Base-by-base conservation (phyloP, 176 grass and related monocot genomes). In the Oryza glumipatula region DNA sequence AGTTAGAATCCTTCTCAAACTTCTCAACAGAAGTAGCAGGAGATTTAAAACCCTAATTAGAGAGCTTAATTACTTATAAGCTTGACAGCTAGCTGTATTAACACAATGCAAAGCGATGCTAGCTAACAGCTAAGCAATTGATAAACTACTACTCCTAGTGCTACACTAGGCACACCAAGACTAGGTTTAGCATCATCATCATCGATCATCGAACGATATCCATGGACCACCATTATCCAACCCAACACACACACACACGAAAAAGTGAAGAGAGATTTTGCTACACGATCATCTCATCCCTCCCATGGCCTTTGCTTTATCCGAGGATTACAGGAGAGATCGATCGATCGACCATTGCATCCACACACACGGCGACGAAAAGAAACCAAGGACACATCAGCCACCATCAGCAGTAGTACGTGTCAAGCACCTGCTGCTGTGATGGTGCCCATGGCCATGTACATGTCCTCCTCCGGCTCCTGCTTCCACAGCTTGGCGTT, bases 401-500 rank as follows among this genome's bases (percentile, higher is more conserved):
- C 9, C 10, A 23, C n/a, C 41, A 32, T 26, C 15, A 3, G 15
- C 61, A 17, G 41, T 10, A 17, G 41, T 10, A 11, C 65, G 6
- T 54, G 47, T 82, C 80, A 44, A 9, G 22, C 49, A 36, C 14
- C 1, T 21, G 66, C 65, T 0, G 72, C 26, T 11, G 15, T n/a
- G 73, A 47, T 43, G 39, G 8, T 23, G 68, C 8, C 46, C 5
- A 58, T 21, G 47, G 47, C 47, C 47, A 49, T 49, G 15, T 54
- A 1, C 38, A 39, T 39, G 7, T 41, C 51, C 51, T 56, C 51
- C 58, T 61, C 52, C 11, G 9, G 13, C 36, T 30, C 22, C 19
- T 23, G 19, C 72, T 24, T 83, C 86, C 80, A 87, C n/a, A 98
- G 69, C 73, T 79, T 91, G 13, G 68, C 76, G 24, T 22, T 65